Conservation (phyloP, 2,329 filamentous ascomycete species). For the Colletotrichum sansevieriae region DNA sequence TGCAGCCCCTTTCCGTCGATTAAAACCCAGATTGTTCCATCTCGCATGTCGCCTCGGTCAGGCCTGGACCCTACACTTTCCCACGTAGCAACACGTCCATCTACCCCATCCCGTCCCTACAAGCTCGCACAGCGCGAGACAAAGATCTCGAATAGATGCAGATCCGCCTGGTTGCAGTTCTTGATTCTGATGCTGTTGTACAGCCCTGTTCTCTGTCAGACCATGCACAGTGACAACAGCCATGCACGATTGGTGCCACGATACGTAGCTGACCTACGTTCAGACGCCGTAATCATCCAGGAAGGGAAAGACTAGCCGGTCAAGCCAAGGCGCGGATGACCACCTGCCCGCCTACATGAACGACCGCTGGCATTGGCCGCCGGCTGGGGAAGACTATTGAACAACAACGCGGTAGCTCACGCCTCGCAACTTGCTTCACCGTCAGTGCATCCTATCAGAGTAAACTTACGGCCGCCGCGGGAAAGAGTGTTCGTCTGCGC, state of each 20-base stretch:
- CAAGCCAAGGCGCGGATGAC: constrained; percentile 22
- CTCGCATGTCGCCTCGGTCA: constrained; percentile 6
- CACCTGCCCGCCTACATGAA: constrained; percentile 27
- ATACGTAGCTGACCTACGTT: constrained; percentile 8
- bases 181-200: constrained; percentile 41
- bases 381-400: constrained; percentile 19
- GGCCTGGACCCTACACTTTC: constrained; percentile 21
- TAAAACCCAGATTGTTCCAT: constrained; percentile 11
- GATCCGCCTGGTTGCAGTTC: constrained; percentile 43
- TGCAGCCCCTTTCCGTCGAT: background rate
- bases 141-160: constrained; percentile 47
- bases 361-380: constrained; percentile 13
- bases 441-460: background rate
- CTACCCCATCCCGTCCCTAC: constrained; percentile 1
- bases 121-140: constrained; percentile 33
- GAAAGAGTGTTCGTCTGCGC: constrained; percentile 16
- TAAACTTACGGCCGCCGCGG: constrained; percentile 8
- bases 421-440: constrained; percentile 12
- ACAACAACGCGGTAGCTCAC: constrained; percentile 12
- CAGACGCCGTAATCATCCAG: background rate
- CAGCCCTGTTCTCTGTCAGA: constrained; percentile 34
- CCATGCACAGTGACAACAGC: constrained; percentile 38
- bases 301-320: constrained; percentile 27
- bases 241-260: constrained; percentile 30
- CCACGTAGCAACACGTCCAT: constrained; percentile 7